These are phyloP conservation scores for Aspergillus vadensis DNA, from an alignment of 2,329 filamentous ascomycete species.

Conservation along the genomic window DNA sequence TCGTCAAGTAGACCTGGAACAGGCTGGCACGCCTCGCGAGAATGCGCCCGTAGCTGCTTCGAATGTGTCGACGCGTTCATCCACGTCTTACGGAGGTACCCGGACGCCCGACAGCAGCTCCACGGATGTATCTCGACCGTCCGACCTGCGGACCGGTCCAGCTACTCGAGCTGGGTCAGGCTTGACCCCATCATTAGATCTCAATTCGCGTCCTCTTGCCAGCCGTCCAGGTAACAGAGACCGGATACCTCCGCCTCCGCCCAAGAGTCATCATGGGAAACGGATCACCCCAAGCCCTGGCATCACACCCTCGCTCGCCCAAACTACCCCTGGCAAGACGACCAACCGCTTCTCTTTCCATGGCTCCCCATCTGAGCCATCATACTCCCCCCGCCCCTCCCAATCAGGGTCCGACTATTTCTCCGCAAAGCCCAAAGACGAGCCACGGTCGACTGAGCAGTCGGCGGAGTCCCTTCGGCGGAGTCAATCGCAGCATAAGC, in stretches of 20 bases:
- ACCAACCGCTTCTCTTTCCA: conserved; percentile 31
- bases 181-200: conserved; percentile 57
- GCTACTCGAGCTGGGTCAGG: conserved; percentile 61
- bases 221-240: conserved; percentile 49
- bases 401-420: conserved; percentile 52
- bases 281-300: conserved; percentile 57
- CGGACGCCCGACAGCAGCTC: conserved; percentile 50
- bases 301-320: conserved; percentile 26
- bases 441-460: conserved; percentile 15
- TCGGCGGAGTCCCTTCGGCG: conserved; percentile 31
- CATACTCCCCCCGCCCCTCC: conserved; percentile 47
- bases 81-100: conserved; percentile 14
- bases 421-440: conserved; percentile 17
- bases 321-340: conserved; percentile 27
- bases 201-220: conserved; percentile 41
- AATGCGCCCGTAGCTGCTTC: conserved; percentile 6
- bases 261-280: conserved; percentile 77
- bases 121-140: conserved; percentile 50
- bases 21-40: not conserved
- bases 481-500: conserved; percentile 41
- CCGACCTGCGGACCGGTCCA: conserved; percentile 47
- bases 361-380: conserved; percentile 25
- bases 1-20: not conserved
- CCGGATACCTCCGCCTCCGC: conserved; percentile 68
- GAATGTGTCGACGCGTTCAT: conserved; percentile 11